A percentile compares a stretch with the other conserved stretches of the same genome.
Conservation (phyloP, 1,284 basidiomycete genomes). For the Marasmius fiardii region DNA sequence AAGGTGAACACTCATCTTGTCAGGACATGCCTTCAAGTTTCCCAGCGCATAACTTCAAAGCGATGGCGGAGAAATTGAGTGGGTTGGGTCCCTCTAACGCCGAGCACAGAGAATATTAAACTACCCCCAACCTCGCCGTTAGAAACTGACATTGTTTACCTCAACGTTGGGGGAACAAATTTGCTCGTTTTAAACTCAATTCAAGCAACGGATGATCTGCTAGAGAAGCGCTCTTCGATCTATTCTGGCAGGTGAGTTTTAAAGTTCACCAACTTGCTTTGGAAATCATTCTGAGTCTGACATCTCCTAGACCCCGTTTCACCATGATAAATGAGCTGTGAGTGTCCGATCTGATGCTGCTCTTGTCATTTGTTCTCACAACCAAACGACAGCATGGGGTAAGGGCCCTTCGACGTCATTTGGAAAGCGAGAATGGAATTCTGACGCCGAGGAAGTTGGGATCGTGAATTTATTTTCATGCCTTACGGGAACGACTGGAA, state of each 20-base stretch:
- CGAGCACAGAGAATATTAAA: not conserved
- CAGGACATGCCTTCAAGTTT: not conserved
- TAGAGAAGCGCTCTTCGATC: conserved; percentile 1
- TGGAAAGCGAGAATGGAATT: not conserved
- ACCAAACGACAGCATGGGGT: not conserved
- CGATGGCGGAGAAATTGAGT: not conserved
- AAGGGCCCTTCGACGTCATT: not conserved
- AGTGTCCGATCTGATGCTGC: not conserved
- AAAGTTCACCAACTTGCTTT: not conserved
- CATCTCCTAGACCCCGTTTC: not conserved
- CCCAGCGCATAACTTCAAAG: not conserved
- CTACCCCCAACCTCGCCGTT: too few relatives aligned
- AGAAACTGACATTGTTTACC: not conserved
- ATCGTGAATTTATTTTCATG: conserved; percentile 2
- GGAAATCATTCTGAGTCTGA: too few relatives aligned
- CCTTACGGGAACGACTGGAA: not conserved
- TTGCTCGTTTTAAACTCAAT: not conserved
- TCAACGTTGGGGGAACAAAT: not conserved
- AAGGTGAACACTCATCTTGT: not conserved
- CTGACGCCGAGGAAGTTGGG: not conserved
- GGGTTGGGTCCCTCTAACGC: not conserved
- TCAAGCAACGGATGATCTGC: not conserved
- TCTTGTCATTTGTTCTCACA: not conserved
- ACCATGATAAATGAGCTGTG: not conserved
- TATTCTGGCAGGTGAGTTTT: not conserved